These are phyloP conservation scores for Globisporangium barbulae DNA, from an alignment of 352 stramenopile genomes.

Conservation along the genomic window DNA sequence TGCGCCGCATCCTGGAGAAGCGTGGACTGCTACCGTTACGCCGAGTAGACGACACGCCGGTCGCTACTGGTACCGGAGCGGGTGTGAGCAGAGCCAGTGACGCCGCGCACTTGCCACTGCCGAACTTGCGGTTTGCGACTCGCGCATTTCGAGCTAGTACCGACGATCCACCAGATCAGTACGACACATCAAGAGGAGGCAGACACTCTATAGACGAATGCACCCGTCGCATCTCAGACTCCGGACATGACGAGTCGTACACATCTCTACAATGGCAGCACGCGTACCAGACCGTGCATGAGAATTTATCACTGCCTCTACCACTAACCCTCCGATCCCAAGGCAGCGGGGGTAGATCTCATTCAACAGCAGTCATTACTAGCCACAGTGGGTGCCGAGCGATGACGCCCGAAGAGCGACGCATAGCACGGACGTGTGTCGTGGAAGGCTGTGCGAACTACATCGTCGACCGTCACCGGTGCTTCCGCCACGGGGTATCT, in stretches of 20 bases:
- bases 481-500: slow-evolving; percentile 22
- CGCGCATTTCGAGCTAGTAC: neutral
- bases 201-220: neutral
- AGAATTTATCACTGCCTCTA: too few species aligned
- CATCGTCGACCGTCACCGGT: slow-evolving; percentile 46
- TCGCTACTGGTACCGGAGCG: neutral
- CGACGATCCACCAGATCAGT: neutral
- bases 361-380: too few species aligned
- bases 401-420: slow-evolving; percentile 35
- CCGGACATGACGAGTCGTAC: too few species aligned
- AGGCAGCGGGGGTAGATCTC: too few species aligned
- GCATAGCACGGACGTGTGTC: slow-evolving; percentile 46
- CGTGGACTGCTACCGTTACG: neutral
- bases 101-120: neutral
- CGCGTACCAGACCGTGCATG: too few species aligned
- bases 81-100: neutral
- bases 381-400: neutral
- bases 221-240: too few species aligned
- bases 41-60: neutral
- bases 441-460: slow-evolving; percentile 48
- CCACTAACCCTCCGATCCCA: too few species aligned
- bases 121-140: neutral
- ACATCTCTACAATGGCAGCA: too few species aligned
- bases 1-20: neutral
- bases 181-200: too few species aligned